Evolutionary conservation across 192 early-diverging fungal species (phyloP), one percentile per base, ranked within the genome.

Genomic region (Oehlia diaphana): DNA sequence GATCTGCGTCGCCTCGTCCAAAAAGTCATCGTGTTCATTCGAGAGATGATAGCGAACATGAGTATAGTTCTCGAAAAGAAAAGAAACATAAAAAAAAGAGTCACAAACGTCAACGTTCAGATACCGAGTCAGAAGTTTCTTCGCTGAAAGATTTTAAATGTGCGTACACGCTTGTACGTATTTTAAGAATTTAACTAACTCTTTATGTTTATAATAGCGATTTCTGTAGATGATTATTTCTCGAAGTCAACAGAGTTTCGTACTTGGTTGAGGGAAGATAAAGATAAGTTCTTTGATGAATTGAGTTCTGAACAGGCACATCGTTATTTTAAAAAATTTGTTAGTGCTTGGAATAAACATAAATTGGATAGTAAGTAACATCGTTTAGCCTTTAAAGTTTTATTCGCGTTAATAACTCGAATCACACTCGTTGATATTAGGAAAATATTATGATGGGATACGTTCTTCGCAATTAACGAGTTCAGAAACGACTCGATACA

Each of bases 271-370:
- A 88, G 86, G 23, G 89, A 94, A 74, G 80, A 89, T 33, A 92
- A 93, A 79, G 84, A 88, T 67, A 87, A 89, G 82, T 95, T 91
- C 80, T 92, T 96, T 83, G 89, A 92, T 72, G 94, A 96, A 64
- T 81, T 98, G 71, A 74, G 80, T 8, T 87, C 93, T 0, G 89
- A 90, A 14, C 91, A 95, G 21, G 83, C 94, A 0, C 87, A 91
- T 1, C 79, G 83, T 42, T 92, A 94, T 61, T 98, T 98, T 86
- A 88, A 80, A 8, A 96, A 94, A 50, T 97, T 97, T 86, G 93
- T 94, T 68, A 91, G 87, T 23, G 87, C 88, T n/a, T 97, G 96
- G 96, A 97, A 97, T 82, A 82, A 88, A 53, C 91, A 86, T 47
- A 87, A 89, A 62, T 81, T 95, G 23, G 86, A 91, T 63, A 85